phyloP scores from a whole-genome alignment of 805 yeast species.

The Nakazawaea populi region DNA sequence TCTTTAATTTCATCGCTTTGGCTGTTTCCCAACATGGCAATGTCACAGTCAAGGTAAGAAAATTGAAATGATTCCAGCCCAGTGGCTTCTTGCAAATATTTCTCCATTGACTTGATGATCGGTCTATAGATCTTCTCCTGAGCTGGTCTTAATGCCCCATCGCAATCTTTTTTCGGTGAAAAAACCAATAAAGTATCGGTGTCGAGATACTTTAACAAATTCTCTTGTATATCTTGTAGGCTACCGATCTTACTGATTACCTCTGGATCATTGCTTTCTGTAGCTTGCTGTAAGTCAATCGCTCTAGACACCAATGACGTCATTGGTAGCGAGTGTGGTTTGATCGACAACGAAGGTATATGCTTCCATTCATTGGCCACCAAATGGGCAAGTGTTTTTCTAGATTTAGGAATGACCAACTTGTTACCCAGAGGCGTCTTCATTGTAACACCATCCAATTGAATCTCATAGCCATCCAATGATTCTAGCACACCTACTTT shows the following conservation, averaged over 20 bases:
- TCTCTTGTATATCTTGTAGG: slow-evolving; percentile 48
- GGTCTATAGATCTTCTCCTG: slow-evolving; percentile 79
- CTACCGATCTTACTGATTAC: slow-evolving; percentile 57
- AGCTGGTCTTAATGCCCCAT: slow-evolving; percentile 72
- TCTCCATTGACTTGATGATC: slow-evolving; percentile 61
- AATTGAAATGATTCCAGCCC: slow-evolving; percentile 32
- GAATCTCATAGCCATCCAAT: slow-evolving; percentile 40
- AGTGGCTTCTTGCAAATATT: slow-evolving; percentile 41
- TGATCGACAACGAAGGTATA: slow-evolving; percentile 59
- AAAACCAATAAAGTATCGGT: slow-evolving; percentile 90
- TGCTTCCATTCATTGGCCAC: slow-evolving; percentile 85
- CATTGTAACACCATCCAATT: slow-evolving; percentile 69
- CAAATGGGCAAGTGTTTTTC: slow-evolving; percentile 62
- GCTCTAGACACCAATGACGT: slow-evolving; percentile 87
- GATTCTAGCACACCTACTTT: slow-evolving; percentile 41
- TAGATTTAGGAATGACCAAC: slow-evolving; percentile 54
- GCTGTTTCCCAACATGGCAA: slow-evolving; percentile 75
- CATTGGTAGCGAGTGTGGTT: slow-evolving; percentile 76
- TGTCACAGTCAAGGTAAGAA: slow-evolving; percentile 72
- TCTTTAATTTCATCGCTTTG: slow-evolving; percentile 57
- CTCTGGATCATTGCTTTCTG: slow-evolving; percentile 35
- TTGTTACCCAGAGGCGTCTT: slow-evolving; percentile 80
- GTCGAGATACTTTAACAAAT: slow-evolving; percentile 77
- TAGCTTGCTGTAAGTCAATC: slow-evolving; percentile 57
- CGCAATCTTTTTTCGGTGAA: slow-evolving; percentile 75